phyloP scores from a whole-genome alignment of 2,329 filamentous ascomycete genomes.

The Trichoderma afroharzianum region DNA sequence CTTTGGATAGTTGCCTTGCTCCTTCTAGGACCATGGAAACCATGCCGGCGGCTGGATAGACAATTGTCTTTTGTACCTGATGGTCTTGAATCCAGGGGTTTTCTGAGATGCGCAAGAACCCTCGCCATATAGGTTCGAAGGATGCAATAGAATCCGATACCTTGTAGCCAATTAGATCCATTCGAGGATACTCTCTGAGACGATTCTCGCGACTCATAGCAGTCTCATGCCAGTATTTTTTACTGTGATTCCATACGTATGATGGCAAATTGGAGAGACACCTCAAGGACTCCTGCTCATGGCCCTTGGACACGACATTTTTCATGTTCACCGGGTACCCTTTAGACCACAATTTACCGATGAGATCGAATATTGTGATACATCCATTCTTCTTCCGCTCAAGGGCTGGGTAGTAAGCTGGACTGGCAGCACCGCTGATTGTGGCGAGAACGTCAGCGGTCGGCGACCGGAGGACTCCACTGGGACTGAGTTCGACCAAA shows the following conservation, averaged over 20 bases:
- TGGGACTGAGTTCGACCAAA: slow-evolving; percentile 42
- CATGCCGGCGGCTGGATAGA: slow-evolving; percentile 52
- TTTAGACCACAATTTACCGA: slow-evolving; percentile 38
- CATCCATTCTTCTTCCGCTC: slow-evolving; percentile 25
- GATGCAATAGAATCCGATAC: slow-evolving; percentile 40
- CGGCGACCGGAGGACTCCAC: slow-evolving; percentile 35
- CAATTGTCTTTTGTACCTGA: slow-evolving; percentile 45
- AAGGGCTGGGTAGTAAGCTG: slow-evolving; percentile 29
- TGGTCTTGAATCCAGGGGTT: slow-evolving; percentile 53
- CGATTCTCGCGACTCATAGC: slow-evolving; percentile 43
- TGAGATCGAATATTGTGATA: slow-evolving; percentile 27
- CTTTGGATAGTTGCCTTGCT: slow-evolving; percentile 37
- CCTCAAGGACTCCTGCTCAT: slow-evolving; percentile 22
- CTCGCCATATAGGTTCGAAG: slow-evolving; percentile 47
- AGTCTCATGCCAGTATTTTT: slow-evolving; percentile 52
- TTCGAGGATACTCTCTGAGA: slow-evolving; percentile 42
- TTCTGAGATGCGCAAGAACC: slow-evolving; percentile 46
- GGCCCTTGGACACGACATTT: slow-evolving; percentile 25
- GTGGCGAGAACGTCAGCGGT: slow-evolving; percentile 34
- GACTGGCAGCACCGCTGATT: slow-evolving; percentile 2
- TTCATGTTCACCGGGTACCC: slow-evolving; percentile 34
- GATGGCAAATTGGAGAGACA: slow-evolving; percentile 46
- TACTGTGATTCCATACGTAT: slow-evolving; percentile 54
- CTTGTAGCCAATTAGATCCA: slow-evolving; percentile 49
- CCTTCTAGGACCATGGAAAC: slow-evolving; percentile 48